Evolutionary conservation across 1,139 yeast genomes (phyloP).

Genomic region (Trichomonascaceae sp.): DNA sequence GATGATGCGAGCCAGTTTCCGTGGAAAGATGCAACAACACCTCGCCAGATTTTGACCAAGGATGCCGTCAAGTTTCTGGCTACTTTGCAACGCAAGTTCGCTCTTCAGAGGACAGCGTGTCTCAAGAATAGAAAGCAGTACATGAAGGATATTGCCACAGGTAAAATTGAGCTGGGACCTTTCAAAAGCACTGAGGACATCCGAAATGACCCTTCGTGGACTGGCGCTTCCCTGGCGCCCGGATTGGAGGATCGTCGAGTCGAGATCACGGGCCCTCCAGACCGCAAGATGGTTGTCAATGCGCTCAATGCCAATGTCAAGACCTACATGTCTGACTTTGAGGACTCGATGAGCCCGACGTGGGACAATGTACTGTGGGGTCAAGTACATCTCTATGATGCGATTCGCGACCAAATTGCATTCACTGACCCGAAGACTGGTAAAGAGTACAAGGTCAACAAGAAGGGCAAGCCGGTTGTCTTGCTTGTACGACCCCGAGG

Average conservation of each 20-base stretch:
- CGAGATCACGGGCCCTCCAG: constrained; percentile 42
- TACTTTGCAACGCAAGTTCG: constrained; percentile 56
- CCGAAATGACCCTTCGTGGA: constrained; percentile 63
- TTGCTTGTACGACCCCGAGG: constrained; percentile 74
- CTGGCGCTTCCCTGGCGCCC: constrained; percentile 60
- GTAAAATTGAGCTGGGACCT: constrained; percentile 52
- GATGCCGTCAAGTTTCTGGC: constrained; percentile 64
- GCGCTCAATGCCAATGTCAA: constrained; percentile 83
- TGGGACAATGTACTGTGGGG: constrained; percentile 84
- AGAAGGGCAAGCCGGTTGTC: constrained; percentile 5
- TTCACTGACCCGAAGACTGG: constrained; percentile 43
- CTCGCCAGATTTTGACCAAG: constrained; percentile 36
- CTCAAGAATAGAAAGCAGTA: constrained; percentile 45
- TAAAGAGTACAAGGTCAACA: constrained; percentile 41
- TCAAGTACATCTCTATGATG: constrained; percentile 87
- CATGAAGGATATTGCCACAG: constrained; percentile 50
- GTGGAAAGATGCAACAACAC: constrained; percentile 7
- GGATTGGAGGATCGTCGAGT: constrained; percentile 35
- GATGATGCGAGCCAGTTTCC: constrained; percentile 1
- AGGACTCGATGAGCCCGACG: constrained; percentile 91
- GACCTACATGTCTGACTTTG: constrained; percentile 92
- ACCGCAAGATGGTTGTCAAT: constrained; percentile 86
- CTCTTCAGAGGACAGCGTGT: constrained; percentile 43
- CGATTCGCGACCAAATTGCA: constrained; percentile 54
- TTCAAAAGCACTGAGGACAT: constrained; percentile 54